A percentile compares a stretch with the other conserved stretches of the same genome.
phyloP scores from a whole-genome alignment of 2,329 filamentous ascomycete species.

The Curvularia verruculosa region DNA sequence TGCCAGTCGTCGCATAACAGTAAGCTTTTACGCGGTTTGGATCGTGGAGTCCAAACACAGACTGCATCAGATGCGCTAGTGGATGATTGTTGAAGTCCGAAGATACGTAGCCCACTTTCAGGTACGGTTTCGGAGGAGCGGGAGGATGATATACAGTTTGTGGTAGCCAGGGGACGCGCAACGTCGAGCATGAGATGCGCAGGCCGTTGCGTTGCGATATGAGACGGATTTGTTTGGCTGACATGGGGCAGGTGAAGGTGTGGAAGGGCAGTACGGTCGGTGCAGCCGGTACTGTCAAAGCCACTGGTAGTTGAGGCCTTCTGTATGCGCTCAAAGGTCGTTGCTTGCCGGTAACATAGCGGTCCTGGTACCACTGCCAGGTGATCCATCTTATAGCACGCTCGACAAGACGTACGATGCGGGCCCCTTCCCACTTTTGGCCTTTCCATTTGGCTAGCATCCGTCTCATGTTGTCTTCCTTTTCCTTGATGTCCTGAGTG shows the following conservation, averaged over 20 bases:
- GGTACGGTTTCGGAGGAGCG: constrained; percentile 75
- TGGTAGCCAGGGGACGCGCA: constrained; percentile 87
- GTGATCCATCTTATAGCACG: constrained; percentile 77
- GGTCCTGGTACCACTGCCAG: constrained; percentile 88
- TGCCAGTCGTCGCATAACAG: constrained; percentile 93
- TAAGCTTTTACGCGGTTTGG: constrained; percentile 76
- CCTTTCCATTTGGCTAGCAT: constrained; percentile 65
- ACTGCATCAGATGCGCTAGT: constrained; percentile 96
- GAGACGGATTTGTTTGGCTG: constrained; percentile 85
- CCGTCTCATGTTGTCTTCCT: constrained; percentile 46
- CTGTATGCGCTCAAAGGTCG: constrained; percentile 66
- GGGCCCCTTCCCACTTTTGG: constrained; percentile 85
- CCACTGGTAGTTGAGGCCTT: constrained; percentile 74
- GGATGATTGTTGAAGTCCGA: constrained; percentile 99
- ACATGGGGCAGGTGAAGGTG: constrained; percentile 93
- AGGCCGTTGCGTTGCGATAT: constrained; percentile 96
- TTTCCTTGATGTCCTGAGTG: constrained; percentile 41
- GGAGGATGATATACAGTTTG: constrained; percentile 83
- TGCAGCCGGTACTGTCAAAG: constrained; percentile 79
- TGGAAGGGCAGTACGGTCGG: constrained; percentile 97
- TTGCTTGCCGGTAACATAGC: constrained; percentile 66
- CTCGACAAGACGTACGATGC: constrained; percentile 82
- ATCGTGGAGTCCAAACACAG: constrained; percentile 92
- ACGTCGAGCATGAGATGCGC: constrained; percentile 87
- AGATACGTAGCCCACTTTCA: constrained; percentile 96